phyloP scores from a whole-genome alignment of 768 basidiomycete genomes.

The Boletus sp. region DNA sequence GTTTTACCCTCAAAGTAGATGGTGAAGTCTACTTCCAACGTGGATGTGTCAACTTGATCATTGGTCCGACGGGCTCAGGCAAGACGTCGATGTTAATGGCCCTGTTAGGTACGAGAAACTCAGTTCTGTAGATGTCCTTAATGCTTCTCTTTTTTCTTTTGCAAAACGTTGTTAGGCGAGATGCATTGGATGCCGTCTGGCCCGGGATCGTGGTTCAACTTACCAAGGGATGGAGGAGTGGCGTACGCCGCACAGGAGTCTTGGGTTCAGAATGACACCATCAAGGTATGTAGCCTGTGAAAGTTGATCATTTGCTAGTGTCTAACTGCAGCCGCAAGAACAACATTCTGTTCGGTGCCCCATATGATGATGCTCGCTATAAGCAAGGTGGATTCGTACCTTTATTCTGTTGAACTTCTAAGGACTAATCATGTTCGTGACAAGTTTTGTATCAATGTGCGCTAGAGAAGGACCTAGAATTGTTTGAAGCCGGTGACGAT shows the following conservation, averaged over 20 bases:
- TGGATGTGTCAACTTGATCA: constrained; percentile 2
- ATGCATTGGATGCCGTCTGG: constrained; percentile 1
- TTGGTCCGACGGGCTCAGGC: constrained; percentile 1
- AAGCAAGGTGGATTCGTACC: not conserved
- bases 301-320: not conserved
- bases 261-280: constrained; percentile 5
- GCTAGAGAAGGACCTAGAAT: not conserved
- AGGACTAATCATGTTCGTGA: not conserved
- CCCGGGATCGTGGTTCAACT: not conserved
- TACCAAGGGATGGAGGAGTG: not conserved
- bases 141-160: no score
- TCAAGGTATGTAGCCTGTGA: not conserved
- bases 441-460: constrained; percentile 1
- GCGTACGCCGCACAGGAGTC: constrained; percentile 1
- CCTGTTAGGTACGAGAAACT: not conserved
- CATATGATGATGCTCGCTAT: not conserved
- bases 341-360: not conserved
- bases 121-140: not conserved
- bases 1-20: not conserved
- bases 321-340: not conserved
- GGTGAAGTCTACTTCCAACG: constrained; percentile 1
- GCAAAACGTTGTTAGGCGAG: not conserved
- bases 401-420: not conserved
- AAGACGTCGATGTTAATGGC: constrained; percentile 6
- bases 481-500: not conserved